Evolutionary conservation across 768 basidiomycete genomes (phyloP), one percentile per base, ranked within the genome.

Genomic region (Mycena sanguinolenta): DNA sequence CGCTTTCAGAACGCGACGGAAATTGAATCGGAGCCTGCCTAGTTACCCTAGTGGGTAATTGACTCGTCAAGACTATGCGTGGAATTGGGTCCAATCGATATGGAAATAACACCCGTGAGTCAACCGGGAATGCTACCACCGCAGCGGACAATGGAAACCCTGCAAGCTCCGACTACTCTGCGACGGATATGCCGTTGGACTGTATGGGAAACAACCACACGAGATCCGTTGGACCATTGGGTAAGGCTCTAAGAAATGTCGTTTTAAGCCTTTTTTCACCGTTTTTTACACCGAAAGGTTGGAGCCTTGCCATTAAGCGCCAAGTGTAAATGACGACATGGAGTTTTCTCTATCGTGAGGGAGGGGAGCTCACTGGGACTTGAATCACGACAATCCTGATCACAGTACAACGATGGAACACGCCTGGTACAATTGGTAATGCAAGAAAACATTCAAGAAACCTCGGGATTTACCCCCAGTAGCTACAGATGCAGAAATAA

Each of bases 241-340:
- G n/a, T n/a, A n/a, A n/a, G n/a, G n/a, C n/a, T n/a, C n/a, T n/a
- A n/a, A n/a, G n/a, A n/a, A n/a, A n/a, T n/a, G n/a, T n/a, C n/a
- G n/a, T n/a, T n/a, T n/a, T n/a, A n/a, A n/a, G n/a, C n/a, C n/a
- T n/a, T n/a, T n/a, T n/a, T n/a, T n/a, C n/a, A n/a, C n/a, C n/a
- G n/a, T n/a, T n/a, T n/a, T n/a, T n/a, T n/a, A n/a, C n/a, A n/a
- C n/a, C n/a, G n/a, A n/a, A n/a, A n/a, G n/a, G n/a, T n/a, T n/a
- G n/a, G n/a, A n/a, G n/a, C n/a, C n/a, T n/a, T n/a, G n/a, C n/a
- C 44, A 39, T 39, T 39, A 16, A 10, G 38, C 21, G 42, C 42
- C 42, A 44, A 44, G 42, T n/a, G 49, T 50, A 50, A 50, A 50
- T 50, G n/a, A 50, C 49, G 49, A 25, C 49, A 50, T 44, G 42